These are phyloP conservation scores for Apostasia shenzhenica DNA, from an alignment of 106 monocot genomes.

Conservation along the genomic window DNA sequence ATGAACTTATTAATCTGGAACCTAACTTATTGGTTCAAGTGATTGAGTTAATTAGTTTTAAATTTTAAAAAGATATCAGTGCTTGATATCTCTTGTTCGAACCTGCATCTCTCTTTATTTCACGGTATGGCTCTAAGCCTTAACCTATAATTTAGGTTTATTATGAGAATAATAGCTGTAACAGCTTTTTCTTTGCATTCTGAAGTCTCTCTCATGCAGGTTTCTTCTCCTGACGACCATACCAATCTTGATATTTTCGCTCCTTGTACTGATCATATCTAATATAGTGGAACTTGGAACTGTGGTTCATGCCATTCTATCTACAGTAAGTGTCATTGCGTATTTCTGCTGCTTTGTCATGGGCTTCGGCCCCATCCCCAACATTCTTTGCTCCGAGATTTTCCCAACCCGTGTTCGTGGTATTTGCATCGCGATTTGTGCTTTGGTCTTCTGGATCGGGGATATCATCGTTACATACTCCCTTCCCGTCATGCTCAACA, in stretches of 20 bases:
- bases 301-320: conserved; percentile 29
- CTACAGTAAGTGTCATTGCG: conserved; percentile 37
- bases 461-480: conserved; percentile 51
- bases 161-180: too few species aligned
- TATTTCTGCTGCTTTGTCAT: conserved; percentile 61
- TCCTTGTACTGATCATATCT: conserved; percentile 27
- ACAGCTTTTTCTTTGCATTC: neutral
- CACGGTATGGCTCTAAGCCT: too few species aligned
- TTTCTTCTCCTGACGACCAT: conserved; percentile 39
- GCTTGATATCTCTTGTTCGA: too few species aligned
- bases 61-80: too few species aligned
- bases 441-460: conserved; percentile 35
- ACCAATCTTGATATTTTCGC: conserved; percentile 33
- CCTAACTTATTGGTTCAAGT: too few species aligned
- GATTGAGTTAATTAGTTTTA: too few species aligned
- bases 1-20: too few species aligned
- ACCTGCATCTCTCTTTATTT: too few species aligned
- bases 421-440: conserved; percentile 41
- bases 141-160: too few species aligned
- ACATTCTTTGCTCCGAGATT: conserved; percentile 47
- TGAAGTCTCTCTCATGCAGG: conserved; percentile 13
- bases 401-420: conserved; percentile 50
- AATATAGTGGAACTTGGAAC: conserved; percentile 22
- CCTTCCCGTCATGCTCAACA: conserved; percentile 37
- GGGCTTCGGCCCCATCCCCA: conserved; percentile 60